phyloP scores from a whole-genome alignment of 768 basidiomycete genomes.

The Hypsizygus marmoreus region DNA sequence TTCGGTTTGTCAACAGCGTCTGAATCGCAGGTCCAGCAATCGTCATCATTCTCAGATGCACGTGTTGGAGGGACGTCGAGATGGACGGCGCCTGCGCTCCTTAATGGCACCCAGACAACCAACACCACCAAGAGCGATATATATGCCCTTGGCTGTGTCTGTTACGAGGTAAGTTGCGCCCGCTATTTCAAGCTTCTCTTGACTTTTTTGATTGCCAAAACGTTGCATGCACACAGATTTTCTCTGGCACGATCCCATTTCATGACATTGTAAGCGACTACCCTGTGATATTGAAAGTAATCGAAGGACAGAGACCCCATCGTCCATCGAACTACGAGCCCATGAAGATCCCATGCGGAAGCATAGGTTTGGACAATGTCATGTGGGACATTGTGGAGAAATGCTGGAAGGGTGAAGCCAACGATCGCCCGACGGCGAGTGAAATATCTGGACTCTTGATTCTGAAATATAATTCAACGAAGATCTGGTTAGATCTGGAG shows the following conservation, averaged over 20 bases:
- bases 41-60: conserved; percentile 10
- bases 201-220: no score
- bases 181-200: no score
- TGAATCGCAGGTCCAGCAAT: conserved; percentile 12
- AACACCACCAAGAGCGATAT: conserved; percentile 29
- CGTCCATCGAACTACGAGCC: conserved; percentile 21
- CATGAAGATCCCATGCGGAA: conserved; percentile 1
- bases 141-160: conserved; percentile 33
- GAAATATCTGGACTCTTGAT: no score
- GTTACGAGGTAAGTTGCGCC: conserved; percentile 34
- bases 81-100: conserved; percentile 20
- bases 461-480: no score
- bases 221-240: no score
- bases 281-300: conserved; percentile 18
- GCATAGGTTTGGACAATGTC: conserved; percentile 28
- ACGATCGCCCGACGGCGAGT: conserved; percentile 26
- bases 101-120: conserved; percentile 8
- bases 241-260: conserved; percentile 28
- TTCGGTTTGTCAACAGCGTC: conserved; percentile 20
- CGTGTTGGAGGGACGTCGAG: conserved; percentile 14
- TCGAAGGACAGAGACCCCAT: conserved; percentile 7
- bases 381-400: conserved; percentile 30
- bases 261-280: conserved; percentile 14
- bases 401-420: conserved; percentile 29
- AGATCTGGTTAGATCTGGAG: no score